phyloP scores from a whole-genome alignment of 306 rosid species.

The Rosa chinensis region DNA sequence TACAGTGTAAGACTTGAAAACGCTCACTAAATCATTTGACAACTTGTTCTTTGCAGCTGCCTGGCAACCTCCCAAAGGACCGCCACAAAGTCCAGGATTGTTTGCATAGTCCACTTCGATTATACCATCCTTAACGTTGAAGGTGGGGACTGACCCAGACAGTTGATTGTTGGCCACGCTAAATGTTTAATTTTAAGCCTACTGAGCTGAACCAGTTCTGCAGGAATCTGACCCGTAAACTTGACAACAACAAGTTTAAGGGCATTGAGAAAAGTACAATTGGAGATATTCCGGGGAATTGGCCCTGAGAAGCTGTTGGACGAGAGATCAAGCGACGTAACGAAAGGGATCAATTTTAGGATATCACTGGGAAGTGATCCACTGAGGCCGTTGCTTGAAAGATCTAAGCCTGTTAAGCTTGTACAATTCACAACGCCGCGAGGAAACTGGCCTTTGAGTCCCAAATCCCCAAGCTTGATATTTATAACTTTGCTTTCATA shows the following conservation, averaged over 20 bases:
- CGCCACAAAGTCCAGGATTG: slow-evolving; percentile 68
- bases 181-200: slow-evolving; percentile 54
- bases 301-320: slow-evolving; percentile 62
- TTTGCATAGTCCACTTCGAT: slow-evolving; percentile 28
- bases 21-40: neutral
- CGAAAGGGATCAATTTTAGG: neutral
- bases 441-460: slow-evolving; percentile 79
- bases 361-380: slow-evolving; percentile 59
- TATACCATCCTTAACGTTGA: too few relatives aligned
- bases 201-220: slow-evolving; percentile 20
- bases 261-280: slow-evolving; percentile 54
- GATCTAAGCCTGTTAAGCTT: slow-evolving; percentile 77
- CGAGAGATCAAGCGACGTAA: slow-evolving; percentile 65
- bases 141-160: slow-evolving; percentile 59
- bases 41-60: slow-evolving; percentile 10
- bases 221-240: slow-evolving; percentile 62
- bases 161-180: slow-evolving; percentile 55
- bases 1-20: neutral
- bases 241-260: slow-evolving; percentile 57
- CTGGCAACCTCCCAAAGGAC: slow-evolving; percentile 25
- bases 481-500: slow-evolving; percentile 72
- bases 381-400: slow-evolving; percentile 57
- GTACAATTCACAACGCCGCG: slow-evolving; percentile 46
- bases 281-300: slow-evolving; percentile 41
- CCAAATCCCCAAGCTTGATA: slow-evolving; percentile 59